These are phyloP conservation scores for Volvox africanus DNA, from an alignment of 139 green algal species.

Conservation along the genomic window DNA sequence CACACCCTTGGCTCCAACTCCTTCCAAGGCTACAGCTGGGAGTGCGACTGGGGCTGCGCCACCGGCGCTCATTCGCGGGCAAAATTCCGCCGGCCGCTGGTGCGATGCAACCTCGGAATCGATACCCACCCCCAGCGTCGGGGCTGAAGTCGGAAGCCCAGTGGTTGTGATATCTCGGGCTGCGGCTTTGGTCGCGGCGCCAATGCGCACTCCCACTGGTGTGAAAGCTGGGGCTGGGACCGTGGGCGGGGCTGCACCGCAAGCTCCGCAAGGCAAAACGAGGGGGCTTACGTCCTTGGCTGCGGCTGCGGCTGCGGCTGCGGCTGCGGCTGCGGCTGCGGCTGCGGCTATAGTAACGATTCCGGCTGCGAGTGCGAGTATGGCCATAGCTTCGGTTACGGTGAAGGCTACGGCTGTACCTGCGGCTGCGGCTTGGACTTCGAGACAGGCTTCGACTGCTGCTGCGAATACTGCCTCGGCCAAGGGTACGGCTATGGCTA, in stretches of 20 bases:
- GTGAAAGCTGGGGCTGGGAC: neutral
- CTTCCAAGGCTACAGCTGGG: neutral
- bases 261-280: too few species aligned
- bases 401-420: neutral
- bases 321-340: neutral
- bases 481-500: neutral
- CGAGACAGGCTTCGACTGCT: neutral
- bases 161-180: too few species aligned
- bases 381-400: neutral
- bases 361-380: neutral
- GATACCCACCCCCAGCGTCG: neutral
- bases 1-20: neutral
- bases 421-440: neutral
- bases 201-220: neutral
- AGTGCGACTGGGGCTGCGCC: constrained; percentile 27
- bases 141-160: neutral
- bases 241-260: neutral
- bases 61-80: neutral
- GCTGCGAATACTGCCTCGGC: neutral
- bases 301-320: neutral
- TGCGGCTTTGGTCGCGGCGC: neutral
- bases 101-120: neutral
- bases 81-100: neutral
- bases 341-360: neutral
- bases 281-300: neutral